Conservation (phyloP, 225 moss, liverwort and hornwort species). For the Straminergon stramineum region DNA sequence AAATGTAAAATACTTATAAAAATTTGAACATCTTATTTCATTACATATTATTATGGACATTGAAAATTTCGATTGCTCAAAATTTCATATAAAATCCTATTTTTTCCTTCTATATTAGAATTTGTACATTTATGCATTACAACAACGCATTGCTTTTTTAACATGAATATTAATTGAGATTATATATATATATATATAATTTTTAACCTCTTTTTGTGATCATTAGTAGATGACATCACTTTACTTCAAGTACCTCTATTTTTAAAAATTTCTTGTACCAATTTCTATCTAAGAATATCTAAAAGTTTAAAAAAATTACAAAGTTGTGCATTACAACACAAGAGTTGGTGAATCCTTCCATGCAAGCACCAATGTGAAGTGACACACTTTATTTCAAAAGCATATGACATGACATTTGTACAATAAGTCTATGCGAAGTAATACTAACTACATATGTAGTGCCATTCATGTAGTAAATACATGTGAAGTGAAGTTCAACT, state of each 20-base stretch:
- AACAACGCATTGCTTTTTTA: background rate
- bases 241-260: background rate
- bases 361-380: background rate
- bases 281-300: background rate
- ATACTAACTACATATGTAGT: background rate
- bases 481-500: background rate
- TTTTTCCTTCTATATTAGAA: background rate
- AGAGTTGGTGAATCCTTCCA: background rate
- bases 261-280: background rate
- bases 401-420: background rate
- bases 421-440: background rate
- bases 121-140: background rate
- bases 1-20: no score
- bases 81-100: background rate
- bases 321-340: background rate
- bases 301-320: background rate
- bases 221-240: background rate
- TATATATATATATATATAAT: background rate
- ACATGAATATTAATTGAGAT: background rate
- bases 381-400: background rate
- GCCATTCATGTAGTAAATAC: background rate
- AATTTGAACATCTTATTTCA: background rate
- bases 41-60: background rate
- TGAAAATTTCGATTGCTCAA: no score
- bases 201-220: background rate